Evolutionary conservation across 2,329 filamentous ascomycete genomes (phyloP).

Genomic region (Leptographium galeiforme): DNA sequence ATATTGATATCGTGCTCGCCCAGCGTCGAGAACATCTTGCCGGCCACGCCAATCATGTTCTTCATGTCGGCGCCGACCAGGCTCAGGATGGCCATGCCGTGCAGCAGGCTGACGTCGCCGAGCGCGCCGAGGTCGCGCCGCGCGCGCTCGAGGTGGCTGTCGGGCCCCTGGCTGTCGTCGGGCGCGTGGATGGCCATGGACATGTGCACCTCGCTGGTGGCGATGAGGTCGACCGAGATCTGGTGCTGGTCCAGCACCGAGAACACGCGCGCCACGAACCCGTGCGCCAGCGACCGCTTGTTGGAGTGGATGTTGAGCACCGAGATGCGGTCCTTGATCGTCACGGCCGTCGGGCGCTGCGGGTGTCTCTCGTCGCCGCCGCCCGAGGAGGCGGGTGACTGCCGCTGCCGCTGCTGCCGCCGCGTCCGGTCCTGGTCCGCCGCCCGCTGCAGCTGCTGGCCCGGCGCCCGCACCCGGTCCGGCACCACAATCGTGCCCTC

Average conservation of each 20-base stretch:
- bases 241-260: conserved; percentile 75
- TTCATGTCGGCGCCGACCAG: conserved; percentile 93
- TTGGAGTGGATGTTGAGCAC: conserved; percentile 98
- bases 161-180: conserved; percentile 31
- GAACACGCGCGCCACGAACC: conserved; percentile 91
- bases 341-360: conserved; percentile 76
- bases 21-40: conserved; percentile 86
- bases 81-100: conserved; percentile 89
- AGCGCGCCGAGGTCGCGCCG: conserved; percentile 55
- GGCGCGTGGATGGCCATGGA: conserved; percentile 91
- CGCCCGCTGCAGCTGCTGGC: conserved; percentile 41
- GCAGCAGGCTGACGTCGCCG: conserved; percentile 80
- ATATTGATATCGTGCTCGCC: conserved; percentile 93
- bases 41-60: conserved; percentile 90
- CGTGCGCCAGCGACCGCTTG: conserved; percentile 88
- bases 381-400: not conserved
- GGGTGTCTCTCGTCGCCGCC: conserved; percentile 28
- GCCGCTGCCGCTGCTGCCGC: not conserved
- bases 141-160: conserved; percentile 42
- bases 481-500: conserved; percentile 74
- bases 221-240: conserved; percentile 90
- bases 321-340: conserved; percentile 92
- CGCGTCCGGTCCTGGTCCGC: not conserved
- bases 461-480: conserved; percentile 43
- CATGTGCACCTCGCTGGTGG: conserved; percentile 91